Evolutionary conservation across 768 basidiomycete genomes (phyloP), one percentile per base, ranked within the genome.

Genomic region (Saitozyma sp.): DNA sequence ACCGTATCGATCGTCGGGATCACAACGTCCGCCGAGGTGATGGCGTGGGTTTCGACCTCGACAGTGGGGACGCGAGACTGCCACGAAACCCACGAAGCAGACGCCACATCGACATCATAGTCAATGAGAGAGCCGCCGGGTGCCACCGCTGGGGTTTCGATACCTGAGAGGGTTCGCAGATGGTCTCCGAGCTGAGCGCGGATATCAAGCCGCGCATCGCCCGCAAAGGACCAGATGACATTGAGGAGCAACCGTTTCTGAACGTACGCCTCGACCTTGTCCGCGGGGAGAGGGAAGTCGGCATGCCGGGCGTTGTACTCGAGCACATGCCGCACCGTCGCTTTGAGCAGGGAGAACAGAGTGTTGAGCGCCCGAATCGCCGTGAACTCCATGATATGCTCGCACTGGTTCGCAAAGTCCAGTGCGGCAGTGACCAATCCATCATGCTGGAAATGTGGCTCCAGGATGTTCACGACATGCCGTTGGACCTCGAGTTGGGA

Each of bases 371-470:
- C 92, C 49, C 96, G 90, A 9, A 89, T 91, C 41, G 81, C 78
- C 1, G 95, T 96, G 82, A 98, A 97, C 79, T 97, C 94, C 96
- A 99, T 98, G 82, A 99, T 97, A 74, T 99, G 96, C 70, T 92
- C 90, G 51, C 92, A 88, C n/a, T 86, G 84, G 54, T 86, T 86
- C 0, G 93, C 92, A 70, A 87, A 91, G 20, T 83, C 82, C 49
- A 97, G 83, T 6, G 93, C 91, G 6, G 85, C 82, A 66, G 84
- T 84, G 61, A 98, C 89, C 6, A 99, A 84, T 39, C 91, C 93
- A 60, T 87, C 89, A 6, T 86, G 85, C 4, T 83, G 85, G 75
- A 97, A 95, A 83, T 89, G 92, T 1, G 86, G 87, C 68, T 90
- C 88, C 8, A 96, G 82, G 42, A 92, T 86, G 9, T 79, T 75